phyloP scores from a whole-genome alignment of 805 yeast genomes.

The Candida lessepsii region DNA sequence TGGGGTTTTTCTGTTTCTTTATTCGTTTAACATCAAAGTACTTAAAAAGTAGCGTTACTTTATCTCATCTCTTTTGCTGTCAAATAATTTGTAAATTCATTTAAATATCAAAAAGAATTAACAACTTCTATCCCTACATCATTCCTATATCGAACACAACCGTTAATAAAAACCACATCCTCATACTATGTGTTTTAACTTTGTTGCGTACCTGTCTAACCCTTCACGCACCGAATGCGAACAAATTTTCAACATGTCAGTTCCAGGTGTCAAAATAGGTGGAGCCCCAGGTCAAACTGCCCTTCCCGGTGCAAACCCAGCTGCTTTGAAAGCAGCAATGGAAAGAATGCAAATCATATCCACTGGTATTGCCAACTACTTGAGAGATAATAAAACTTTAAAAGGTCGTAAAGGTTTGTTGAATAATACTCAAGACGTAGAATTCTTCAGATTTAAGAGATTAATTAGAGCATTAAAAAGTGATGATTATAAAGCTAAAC shows the following conservation, averaged over 20 bases:
- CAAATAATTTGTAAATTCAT: too few species aligned
- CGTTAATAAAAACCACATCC: too few species aligned
- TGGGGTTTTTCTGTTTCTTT: too few species aligned
- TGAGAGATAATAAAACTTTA: slow-evolving; percentile 63
- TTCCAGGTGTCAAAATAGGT: slow-evolving; percentile 17
- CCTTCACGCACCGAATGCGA: too few species aligned
- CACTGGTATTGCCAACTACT: slow-evolving; percentile 64
- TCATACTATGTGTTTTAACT: too few species aligned
- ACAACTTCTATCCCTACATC: too few species aligned
- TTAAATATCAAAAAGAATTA: too few species aligned
- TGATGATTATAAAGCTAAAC: slow-evolving; percentile 61
- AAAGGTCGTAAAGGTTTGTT: slow-evolving; percentile 83
- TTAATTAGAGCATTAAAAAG: slow-evolving; percentile 74
- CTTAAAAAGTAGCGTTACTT: too few species aligned
- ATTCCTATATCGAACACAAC: too few species aligned
- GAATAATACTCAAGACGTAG: slow-evolving; percentile 63
- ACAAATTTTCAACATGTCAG: slow-evolving; percentile 11
- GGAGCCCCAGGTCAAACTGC: slow-evolving; percentile 11
- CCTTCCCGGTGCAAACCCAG: slow-evolving; percentile 7
- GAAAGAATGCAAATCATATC: slow-evolving; percentile 49
- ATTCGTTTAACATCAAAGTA: too few species aligned
- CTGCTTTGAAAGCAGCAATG: slow-evolving; percentile 13
- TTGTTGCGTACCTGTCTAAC: too few species aligned
- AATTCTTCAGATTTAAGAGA: slow-evolving; percentile 86
- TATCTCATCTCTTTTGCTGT: too few species aligned